These are phyloP conservation scores for Ophiostoma sp. DNA, from an alignment of 2,329 filamentous ascomycete species.

Conservation along the genomic window DNA sequence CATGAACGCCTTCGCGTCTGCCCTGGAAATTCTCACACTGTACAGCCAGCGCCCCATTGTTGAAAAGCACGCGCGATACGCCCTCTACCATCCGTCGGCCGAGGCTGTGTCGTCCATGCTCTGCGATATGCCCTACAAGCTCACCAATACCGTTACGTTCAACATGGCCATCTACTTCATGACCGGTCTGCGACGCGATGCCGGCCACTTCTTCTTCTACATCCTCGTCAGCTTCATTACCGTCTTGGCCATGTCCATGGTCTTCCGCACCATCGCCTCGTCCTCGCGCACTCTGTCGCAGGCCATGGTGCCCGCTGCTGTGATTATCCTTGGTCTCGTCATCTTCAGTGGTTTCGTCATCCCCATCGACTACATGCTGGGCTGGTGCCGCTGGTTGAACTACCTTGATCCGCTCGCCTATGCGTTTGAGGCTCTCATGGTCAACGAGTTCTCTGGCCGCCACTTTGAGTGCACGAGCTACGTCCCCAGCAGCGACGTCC, in stretches of 20 bases:
- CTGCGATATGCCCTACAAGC: conserved; percentile 77
- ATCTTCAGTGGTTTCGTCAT: conserved; percentile 67
- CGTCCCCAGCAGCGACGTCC: conserved; percentile 39
- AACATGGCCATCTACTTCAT: conserved; percentile 83
- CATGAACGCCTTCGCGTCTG: conserved; percentile 77
- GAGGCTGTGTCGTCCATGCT: conserved; percentile 87
- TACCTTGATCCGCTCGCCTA: conserved; percentile 77
- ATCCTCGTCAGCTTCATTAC: conserved; percentile 67
- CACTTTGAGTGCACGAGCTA: conserved; percentile 50
- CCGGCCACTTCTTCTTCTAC: conserved; percentile 81
- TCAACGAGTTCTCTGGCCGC: conserved; percentile 72
- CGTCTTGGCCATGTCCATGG: conserved; percentile 76
- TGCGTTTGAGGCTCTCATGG: conserved; percentile 72
- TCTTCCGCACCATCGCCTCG: conserved; percentile 77
- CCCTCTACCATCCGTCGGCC: conserved; percentile 81
- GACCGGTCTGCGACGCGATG: conserved; percentile 68
- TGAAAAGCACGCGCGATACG: conserved; percentile 82
- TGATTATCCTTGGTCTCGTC: conserved; percentile 61
- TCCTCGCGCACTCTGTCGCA: conserved; percentile 65
- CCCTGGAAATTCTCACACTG: conserved; percentile 77
- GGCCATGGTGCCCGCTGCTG: conserved; percentile 55
- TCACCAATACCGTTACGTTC: conserved; percentile 68
- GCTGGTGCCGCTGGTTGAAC: conserved; percentile 78
- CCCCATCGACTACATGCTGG: conserved; percentile 62
- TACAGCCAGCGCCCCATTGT: conserved; percentile 89